Evolutionary conservation across 208 protist species (phyloP).

Genomic region (Leishmania mexicana): DNA sequence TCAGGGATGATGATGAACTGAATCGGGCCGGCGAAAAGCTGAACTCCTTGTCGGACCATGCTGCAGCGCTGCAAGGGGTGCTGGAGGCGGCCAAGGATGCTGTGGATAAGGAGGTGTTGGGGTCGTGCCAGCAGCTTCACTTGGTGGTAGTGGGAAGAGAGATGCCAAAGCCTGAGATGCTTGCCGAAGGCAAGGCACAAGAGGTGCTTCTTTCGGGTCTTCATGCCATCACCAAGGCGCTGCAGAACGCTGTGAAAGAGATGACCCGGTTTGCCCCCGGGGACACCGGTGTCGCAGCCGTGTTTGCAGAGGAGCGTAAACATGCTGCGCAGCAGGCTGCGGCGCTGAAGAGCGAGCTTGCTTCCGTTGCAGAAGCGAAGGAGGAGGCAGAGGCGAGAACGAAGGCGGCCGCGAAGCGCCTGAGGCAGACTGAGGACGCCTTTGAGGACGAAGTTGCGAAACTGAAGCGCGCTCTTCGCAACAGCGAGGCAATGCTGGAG

Average conservation of each 20-base stretch:
- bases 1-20: not conserved
- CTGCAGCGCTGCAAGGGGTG: not conserved
- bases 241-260: slow-evolving; percentile 5
- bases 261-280: not conserved
- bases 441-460: slow-evolving; percentile 18
- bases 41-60: not conserved
- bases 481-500: not conserved
- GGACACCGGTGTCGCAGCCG: not conserved
- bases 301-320: slow-evolving; percentile 22
- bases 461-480: slow-evolving; percentile 18
- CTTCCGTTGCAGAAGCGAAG: not conserved
- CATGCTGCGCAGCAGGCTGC: slow-evolving; percentile 12
- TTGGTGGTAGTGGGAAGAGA: slow-evolving; percentile 11
- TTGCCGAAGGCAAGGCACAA: not conserved
- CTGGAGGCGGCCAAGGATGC: slow-evolving; percentile 5
- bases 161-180: not conserved
- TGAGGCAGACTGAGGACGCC: slow-evolving; percentile 9
- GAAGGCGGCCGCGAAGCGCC: slow-evolving; percentile 2
- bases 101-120: slow-evolving; percentile 1
- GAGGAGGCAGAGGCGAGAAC: slow-evolving; percentile 13
- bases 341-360: slow-evolving; percentile 7
- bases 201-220: slow-evolving; percentile 6
- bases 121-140: slow-evolving; percentile 2
- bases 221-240: not conserved
- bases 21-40: not conserved